Conservation (phyloP, 2,329 filamentous ascomycete species). For the Aspergillus puulaauensis region DNA sequence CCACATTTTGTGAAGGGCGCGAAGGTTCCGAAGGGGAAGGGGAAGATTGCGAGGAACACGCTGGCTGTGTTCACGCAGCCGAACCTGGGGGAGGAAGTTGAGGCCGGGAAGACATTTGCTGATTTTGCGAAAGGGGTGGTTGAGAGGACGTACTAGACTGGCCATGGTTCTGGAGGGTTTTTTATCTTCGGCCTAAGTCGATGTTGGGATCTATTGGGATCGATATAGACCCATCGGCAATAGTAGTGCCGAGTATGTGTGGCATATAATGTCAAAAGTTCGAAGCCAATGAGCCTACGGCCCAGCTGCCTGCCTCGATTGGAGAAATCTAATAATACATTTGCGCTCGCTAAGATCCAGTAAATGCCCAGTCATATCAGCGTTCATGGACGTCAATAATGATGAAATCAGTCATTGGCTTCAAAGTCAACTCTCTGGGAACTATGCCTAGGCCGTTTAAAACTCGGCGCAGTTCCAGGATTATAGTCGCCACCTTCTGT, state of each 20-base stretch:
- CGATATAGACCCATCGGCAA: not conserved
- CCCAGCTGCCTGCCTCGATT: not conserved
- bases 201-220: not conserved
- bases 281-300: not conserved
- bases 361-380: not conserved
- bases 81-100: conserved; percentile 73
- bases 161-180: not conserved
- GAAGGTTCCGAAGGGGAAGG: conserved; percentile 51
- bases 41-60: conserved; percentile 74
- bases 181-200: not conserved
- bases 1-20: conserved; percentile 91
- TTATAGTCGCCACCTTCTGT: conserved; percentile 27
- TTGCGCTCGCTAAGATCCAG: not conserved
- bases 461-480: conserved; percentile 13
- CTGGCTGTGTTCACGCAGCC: conserved; percentile 97
- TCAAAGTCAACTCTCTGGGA: not conserved
- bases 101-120: conserved; percentile 70
- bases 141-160: conserved; percentile 59
- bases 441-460: conserved; percentile 20
- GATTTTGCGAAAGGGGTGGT: conserved; percentile 78
- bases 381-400: not conserved
- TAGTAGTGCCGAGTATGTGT: not conserved
- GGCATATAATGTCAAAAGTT: not conserved
- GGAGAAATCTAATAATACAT: not conserved
- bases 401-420: not conserved